phyloP scores from a whole-genome alignment of 2,329 filamentous ascomycete species.

The Pestalotiopsis sp. region DNA sequence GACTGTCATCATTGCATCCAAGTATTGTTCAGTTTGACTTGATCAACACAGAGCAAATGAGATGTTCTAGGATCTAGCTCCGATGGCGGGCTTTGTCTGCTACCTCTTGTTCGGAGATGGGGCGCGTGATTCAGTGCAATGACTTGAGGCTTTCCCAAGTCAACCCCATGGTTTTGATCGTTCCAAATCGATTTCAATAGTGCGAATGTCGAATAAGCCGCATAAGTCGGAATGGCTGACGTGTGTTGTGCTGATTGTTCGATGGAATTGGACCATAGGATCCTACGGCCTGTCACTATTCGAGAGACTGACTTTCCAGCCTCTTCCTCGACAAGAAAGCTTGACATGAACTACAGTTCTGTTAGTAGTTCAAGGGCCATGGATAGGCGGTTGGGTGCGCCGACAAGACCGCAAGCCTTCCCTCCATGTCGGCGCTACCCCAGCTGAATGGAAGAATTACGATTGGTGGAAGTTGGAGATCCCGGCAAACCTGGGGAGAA shows the following conservation, averaged over 20 bases:
- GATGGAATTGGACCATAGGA: background rate
- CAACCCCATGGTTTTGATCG: background rate
- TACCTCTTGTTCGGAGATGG: no score
- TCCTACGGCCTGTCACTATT: background rate
- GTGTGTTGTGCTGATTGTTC: background rate
- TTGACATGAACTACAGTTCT: background rate
- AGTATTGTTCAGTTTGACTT: no score
- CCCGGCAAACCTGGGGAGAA: slow-evolving; percentile 6
- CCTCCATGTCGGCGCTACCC: background rate
- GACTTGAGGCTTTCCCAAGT: background rate
- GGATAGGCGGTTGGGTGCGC: background rate
- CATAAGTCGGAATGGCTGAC: background rate
- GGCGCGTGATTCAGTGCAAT: no score
- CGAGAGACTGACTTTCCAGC: background rate
- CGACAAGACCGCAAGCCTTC: background rate
- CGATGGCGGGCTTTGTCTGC: no score
- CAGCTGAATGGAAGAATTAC: slow-evolving; percentile 8
- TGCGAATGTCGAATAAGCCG: background rate
- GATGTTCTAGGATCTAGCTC: no score
- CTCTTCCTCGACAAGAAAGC: background rate
- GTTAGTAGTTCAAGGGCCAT: background rate
- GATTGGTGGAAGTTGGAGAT: slow-evolving; percentile 18
- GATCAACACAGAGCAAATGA: no score
- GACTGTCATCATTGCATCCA: no score
- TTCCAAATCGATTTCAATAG: background rate